phyloP scores from a whole-genome alignment of 176 grass and related monocot genomes.

The Dendrocalamus sinicus region DNA sequence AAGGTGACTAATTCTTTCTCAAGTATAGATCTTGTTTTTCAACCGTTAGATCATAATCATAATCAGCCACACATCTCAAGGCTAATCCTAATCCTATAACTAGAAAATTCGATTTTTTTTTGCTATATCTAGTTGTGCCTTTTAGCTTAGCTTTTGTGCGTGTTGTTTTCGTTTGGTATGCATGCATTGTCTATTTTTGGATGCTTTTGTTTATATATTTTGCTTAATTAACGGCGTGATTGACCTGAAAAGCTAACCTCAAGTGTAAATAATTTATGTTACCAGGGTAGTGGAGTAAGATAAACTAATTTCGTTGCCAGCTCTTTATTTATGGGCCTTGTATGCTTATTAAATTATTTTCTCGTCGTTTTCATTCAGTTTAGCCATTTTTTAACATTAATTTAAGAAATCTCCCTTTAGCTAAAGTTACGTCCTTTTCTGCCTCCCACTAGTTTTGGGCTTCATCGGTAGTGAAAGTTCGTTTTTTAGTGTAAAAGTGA shows the following conservation, averaged over 20 bases:
- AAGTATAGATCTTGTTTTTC: neutral
- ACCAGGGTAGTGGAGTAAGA: neutral
- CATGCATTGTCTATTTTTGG: neutral
- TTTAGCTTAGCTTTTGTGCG: neutral
- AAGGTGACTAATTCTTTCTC: neutral
- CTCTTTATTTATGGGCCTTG: neutral
- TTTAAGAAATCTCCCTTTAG: neutral
- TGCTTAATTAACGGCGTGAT: neutral
- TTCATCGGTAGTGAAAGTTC: neutral
- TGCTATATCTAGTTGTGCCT: too few relatives aligned
- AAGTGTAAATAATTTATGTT: neutral
- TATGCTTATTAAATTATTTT: neutral
- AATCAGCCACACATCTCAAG: too few relatives aligned
- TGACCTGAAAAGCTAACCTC: neutral
- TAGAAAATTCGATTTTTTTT: neutral
- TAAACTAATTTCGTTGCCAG: neutral
- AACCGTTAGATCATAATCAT: too few relatives aligned
- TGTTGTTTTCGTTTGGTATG: constrained; percentile 14
- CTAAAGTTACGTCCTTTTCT: neutral
- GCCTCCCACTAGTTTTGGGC: neutral
- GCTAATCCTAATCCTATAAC: neutral
- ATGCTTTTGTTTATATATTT: neutral
- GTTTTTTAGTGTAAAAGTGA: neutral
- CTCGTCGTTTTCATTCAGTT: neutral
- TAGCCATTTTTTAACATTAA: neutral